Conservation (phyloP, 2,329 filamentous ascomycete genomes). For the Ustulina deusta region DNA sequence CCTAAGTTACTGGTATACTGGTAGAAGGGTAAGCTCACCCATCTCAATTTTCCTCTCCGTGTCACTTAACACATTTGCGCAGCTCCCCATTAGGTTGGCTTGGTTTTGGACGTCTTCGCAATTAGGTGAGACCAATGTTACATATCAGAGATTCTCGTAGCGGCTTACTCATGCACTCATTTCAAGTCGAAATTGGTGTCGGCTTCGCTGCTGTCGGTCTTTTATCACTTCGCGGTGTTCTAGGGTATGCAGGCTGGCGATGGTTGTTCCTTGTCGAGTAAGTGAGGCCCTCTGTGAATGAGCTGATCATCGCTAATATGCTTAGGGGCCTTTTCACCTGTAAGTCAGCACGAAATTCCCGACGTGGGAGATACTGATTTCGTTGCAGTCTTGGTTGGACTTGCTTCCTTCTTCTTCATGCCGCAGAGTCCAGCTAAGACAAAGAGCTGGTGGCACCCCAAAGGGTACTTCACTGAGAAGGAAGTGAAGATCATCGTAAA, state of each 20-base stretch:
- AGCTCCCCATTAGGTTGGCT: constrained; percentile 72
- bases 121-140: constrained; percentile 41
- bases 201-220: constrained; percentile 69
- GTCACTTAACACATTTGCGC: constrained; percentile 27
- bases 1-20: constrained; percentile 78
- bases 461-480: constrained; percentile 72
- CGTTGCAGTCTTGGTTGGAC: constrained; percentile 60
- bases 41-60: constrained; percentile 6
- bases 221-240: constrained; percentile 64
- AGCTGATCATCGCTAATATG: constrained; percentile 35
- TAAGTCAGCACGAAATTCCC: constrained; percentile 36
- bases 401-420: constrained; percentile 67
- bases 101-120: constrained; percentile 72
- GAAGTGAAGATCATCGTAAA: constrained; percentile 78
- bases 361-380: constrained; percentile 55
- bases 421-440: constrained; percentile 73
- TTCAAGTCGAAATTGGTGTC: constrained; percentile 58
- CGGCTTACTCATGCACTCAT: constrained; percentile 24
- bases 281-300: constrained; percentile 33
- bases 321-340: constrained; percentile 51
- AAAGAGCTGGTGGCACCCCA: constrained; percentile 64
- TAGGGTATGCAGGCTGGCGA: constrained; percentile 67
- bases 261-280: constrained; percentile 64
- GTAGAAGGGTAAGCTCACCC: constrained; percentile 55
- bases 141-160: background rate